Evolutionary conservation across 2,329 filamentous ascomycete species (phyloP).

Genomic region (Hymenoscyphus occultus): DNA sequence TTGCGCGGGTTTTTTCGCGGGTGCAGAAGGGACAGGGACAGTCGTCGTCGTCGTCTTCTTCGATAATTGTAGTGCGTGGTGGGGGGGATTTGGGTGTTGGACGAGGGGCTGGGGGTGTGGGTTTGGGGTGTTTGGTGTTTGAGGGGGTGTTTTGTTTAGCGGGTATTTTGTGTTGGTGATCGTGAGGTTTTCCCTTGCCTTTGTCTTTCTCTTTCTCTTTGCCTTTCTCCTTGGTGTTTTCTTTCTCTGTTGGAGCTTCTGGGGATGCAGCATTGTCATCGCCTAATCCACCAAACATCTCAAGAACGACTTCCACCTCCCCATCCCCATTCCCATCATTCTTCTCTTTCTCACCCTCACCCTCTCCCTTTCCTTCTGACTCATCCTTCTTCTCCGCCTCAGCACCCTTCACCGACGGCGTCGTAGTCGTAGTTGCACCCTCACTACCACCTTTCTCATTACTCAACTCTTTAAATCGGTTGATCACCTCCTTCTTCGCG

Average conservation of each 20-base stretch:
- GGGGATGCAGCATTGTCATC: too few relatives aligned
- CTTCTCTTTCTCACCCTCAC: conserved; percentile 7
- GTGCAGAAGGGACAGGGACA: neutral
- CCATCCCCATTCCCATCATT: neutral
- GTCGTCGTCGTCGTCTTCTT: neutral
- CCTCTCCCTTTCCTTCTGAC: neutral
- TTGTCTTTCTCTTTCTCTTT: neutral
- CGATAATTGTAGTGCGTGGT: neutral
- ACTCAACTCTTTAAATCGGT: conserved; percentile 11
- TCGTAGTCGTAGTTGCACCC: neutral
- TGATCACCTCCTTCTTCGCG: conserved; percentile 8
- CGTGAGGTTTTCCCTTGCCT: neutral
- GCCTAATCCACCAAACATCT: conserved; percentile 1
- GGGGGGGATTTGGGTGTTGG: neutral
- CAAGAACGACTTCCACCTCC: neutral
- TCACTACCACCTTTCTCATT: too few relatives aligned
- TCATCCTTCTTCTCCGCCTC: neutral
- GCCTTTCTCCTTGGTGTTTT: neutral
- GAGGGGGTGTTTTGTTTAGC: neutral
- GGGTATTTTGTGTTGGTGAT: neutral
- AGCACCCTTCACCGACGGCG: neutral
- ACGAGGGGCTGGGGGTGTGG: neutral
- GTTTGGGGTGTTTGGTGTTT: neutral
- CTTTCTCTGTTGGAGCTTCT: too few relatives aligned
- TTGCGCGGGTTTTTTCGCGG: neutral